Conservation (phyloP, 352 stramenopile species). For the Phytophthora pistaciae region DNA sequence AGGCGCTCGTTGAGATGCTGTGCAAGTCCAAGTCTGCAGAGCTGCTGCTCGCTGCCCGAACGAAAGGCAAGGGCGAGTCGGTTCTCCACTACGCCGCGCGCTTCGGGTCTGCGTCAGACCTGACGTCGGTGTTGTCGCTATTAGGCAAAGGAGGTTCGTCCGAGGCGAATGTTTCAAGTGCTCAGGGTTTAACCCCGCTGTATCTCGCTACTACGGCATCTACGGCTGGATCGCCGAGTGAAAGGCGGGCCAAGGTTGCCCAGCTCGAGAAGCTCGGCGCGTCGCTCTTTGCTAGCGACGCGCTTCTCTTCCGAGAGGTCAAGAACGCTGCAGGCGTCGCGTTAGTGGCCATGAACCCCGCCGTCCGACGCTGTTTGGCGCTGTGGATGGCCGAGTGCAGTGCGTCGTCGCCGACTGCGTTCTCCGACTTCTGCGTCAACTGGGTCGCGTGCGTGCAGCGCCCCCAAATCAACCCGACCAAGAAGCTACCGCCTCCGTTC, state of each 20-base stretch:
- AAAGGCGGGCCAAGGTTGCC: slow-evolving; percentile 24
- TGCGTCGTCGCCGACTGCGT: slow-evolving; percentile 8
- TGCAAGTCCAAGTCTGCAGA: slow-evolving; percentile 18
- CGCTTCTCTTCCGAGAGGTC: slow-evolving; percentile 26
- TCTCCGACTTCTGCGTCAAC: slow-evolving; percentile 36
- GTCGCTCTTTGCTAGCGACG: slow-evolving; percentile 21
- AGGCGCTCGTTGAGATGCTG: slow-evolving; percentile 30
- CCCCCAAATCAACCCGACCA: slow-evolving; percentile 11
- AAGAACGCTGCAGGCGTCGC: slow-evolving; percentile 13
- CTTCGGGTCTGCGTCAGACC: slow-evolving; percentile 28
- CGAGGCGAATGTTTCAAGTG: slow-evolving; percentile 29
- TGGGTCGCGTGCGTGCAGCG: slow-evolving; percentile 39
- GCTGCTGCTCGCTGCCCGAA: slow-evolving; percentile 29
- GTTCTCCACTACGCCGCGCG: slow-evolving; percentile 42
- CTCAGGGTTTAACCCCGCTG: slow-evolving; percentile 31
- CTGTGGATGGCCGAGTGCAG: slow-evolving; percentile 32
- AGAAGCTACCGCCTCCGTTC: not conserved
- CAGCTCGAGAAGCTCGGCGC: slow-evolving; percentile 29
- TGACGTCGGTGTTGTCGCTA: slow-evolving; percentile 30
- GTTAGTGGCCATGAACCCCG: slow-evolving; percentile 24
- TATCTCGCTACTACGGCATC: slow-evolving; percentile 30
- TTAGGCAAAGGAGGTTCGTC: slow-evolving; percentile 5
- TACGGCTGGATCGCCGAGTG: slow-evolving; percentile 26
- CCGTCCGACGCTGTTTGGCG: slow-evolving; percentile 25
- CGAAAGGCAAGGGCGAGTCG: slow-evolving; percentile 33